Conservation (phyloP, 2,329 filamentous ascomycete genomes). For the Nannizzia gypsea region DNA sequence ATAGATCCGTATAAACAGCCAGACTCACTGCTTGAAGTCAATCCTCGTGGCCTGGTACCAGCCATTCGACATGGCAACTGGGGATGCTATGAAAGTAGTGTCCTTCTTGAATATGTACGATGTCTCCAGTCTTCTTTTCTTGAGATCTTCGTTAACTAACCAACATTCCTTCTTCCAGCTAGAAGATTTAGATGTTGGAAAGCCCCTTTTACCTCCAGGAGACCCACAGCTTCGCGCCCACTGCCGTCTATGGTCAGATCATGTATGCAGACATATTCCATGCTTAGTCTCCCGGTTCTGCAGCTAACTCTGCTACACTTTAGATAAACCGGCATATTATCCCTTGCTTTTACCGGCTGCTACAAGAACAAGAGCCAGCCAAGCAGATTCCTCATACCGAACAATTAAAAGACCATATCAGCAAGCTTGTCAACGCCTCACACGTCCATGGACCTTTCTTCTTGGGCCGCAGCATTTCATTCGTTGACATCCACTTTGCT, state of each 20-base stretch:
- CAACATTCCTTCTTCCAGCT: constrained; percentile 38
- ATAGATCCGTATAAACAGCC: constrained; percentile 69
- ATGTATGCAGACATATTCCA: constrained; percentile 42
- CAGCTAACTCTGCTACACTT: constrained; percentile 9
- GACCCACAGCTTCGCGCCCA: constrained; percentile 58
- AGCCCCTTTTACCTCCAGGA: constrained; percentile 51
- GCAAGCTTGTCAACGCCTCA: constrained; percentile 47
- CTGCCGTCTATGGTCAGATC: constrained; percentile 68
- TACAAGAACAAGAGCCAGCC: constrained; percentile 51
- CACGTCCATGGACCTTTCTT: constrained; percentile 58
- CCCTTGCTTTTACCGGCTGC: constrained; percentile 61
- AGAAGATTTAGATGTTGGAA: constrained; percentile 56
- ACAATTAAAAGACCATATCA: constrained; percentile 55
- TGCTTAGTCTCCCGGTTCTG: background rate
- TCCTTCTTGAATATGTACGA: constrained; percentile 72
- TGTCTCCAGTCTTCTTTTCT: constrained; percentile 6
- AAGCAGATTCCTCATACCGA: constrained; percentile 49
- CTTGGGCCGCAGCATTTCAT: constrained; percentile 43
- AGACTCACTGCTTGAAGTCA: constrained; percentile 58
- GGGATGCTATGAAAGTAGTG: constrained; percentile 69
- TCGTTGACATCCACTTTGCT: constrained; percentile 65
- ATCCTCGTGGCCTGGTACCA: constrained; percentile 63
- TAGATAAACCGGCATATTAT: constrained; percentile 67
- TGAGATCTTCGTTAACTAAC: background rate
- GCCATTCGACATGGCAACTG: constrained; percentile 67